A percentile compares a stretch with the other conserved stretches of the same genome.
Conservation (phyloP, 2,329 filamentous ascomycete species). For the Fusarium sublunatum region DNA sequence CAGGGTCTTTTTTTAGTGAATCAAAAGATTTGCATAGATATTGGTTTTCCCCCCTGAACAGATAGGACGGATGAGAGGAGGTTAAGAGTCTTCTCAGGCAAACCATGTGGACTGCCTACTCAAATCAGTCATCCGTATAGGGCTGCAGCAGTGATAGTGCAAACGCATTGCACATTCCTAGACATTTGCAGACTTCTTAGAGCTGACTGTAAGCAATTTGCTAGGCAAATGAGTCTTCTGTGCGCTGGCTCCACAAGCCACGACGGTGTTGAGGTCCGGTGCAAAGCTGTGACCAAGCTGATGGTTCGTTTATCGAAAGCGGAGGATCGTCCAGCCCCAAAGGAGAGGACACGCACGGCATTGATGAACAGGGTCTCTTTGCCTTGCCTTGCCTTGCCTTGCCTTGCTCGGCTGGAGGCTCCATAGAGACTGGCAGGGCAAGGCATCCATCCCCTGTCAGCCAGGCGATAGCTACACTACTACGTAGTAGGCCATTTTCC, state of each 20-base stretch:
- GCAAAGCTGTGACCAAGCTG: slow-evolving; percentile 34
- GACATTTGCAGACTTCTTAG: slow-evolving; percentile 12
- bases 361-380: slow-evolving; percentile 18
- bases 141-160: slow-evolving; percentile 13
- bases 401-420: too few species aligned
- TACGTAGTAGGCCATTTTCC: not conserved
- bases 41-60: slow-evolving; percentile 9
- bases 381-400: not conserved
- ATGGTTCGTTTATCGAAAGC: slow-evolving; percentile 41
- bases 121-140: slow-evolving; percentile 7
- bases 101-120: slow-evolving; percentile 12
- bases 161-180: slow-evolving; percentile 20
- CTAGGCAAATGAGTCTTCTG: slow-evolving; percentile 32
- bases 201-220: slow-evolving; percentile 16
- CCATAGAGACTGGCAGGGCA: too few species aligned
- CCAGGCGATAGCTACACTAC: not conserved
- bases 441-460: slow-evolving; percentile 5
- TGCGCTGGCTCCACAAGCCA: slow-evolving; percentile 21
- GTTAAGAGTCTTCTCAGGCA: not conserved
- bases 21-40: slow-evolving; percentile 26
- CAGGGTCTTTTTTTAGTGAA: slow-evolving; percentile 25
- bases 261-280: not conserved
- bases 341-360: slow-evolving; percentile 9
- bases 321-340: slow-evolving; percentile 38
- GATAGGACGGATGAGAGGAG: not conserved